Evolutionary conservation across 2,329 filamentous ascomycete genomes (phyloP), one percentile per base, ranked within the genome.

Genomic region (Aspergillus ochraceus): DNA sequence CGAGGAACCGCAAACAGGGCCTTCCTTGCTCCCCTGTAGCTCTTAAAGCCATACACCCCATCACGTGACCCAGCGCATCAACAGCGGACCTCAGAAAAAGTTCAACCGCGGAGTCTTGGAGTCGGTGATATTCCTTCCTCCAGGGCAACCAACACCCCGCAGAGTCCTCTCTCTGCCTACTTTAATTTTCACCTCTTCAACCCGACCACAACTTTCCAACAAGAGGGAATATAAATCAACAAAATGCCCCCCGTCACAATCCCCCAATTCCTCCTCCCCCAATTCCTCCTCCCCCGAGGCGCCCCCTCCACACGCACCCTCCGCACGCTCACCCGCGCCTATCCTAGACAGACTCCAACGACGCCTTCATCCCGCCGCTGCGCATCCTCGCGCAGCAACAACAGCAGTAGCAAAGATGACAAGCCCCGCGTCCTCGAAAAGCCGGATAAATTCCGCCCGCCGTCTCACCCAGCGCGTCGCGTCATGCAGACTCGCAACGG

Each of bases 391-490:
- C 49, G 45, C 46, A 30, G 26, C 20, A 55, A 61, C 52, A 62
- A 5, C 6, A 42, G 26, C 20, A 55, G 61, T 52, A 62, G 14
- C 6, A 42, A 42, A n/a, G 36, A 57, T 59, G 78, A 76, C 63
- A 90, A 89, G 70, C 85, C 86, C 39, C 83, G 88, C 62, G 84
- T 92, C 5, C 88, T 99, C 65, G 91, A 91, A 69, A 92, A 97
- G 77, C 94, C 94, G 24, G 85, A 90, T 70, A 90, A 89, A 74
- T 98, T 97, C 83, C 91, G 91, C 52, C 94, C 95, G 2, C 95
- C 95, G 0, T 98, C 94, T 0, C 95, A 98, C 75, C 89, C 90
- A 12, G 81, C 90, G 22, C 83, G 90, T 6, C 83, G 92, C 32
- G 81, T 84, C 5, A 83, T 84, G 57, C 82, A 83, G 65, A 76